phyloP scores from a whole-genome alignment of 2,329 filamentous ascomycete genomes.

The Drechslerella coelobrocha region DNA sequence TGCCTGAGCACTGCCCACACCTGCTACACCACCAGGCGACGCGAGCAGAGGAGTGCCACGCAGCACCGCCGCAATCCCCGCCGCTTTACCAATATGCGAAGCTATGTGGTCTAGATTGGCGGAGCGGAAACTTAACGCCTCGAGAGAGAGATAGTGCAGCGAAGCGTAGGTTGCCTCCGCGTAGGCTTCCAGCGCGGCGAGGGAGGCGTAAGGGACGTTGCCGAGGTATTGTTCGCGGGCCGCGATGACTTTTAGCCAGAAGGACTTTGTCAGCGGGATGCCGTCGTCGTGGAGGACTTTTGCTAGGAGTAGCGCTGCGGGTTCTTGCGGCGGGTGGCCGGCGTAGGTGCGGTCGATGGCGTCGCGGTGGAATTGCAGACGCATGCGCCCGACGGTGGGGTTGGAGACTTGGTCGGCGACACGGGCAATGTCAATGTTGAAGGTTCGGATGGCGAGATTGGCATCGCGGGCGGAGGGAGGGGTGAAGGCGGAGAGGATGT shows the following conservation, averaged over 20 bases:
- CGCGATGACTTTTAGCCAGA: constrained; percentile 74
- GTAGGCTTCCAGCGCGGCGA: constrained; percentile 81
- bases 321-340: constrained; percentile 77
- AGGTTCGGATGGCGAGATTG: constrained; percentile 86
- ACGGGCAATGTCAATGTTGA: constrained; percentile 90
- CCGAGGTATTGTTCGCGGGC: constrained; percentile 82
- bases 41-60: constrained; percentile 87
- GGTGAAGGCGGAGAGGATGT: constrained; percentile 83
- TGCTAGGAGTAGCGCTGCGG: constrained; percentile 83
- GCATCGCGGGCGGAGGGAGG: constrained; percentile 76
- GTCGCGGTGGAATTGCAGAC: constrained; percentile 95
- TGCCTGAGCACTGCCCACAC: constrained; percentile 58
- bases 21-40: constrained; percentile 65
- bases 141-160: constrained; percentile 84
- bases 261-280: constrained; percentile 59
- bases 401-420: constrained; percentile 90
- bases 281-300: constrained; percentile 70
- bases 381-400: constrained; percentile 82
- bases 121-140: constrained; percentile 77
- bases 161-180: constrained; percentile 95
- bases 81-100: constrained; percentile 92
- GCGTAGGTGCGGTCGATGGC: constrained; percentile 78
- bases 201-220: constrained; percentile 77
- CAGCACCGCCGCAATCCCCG: constrained; percentile 84
- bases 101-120: constrained; percentile 90